Percentiles rank a stretch among this genome's conserved stretches.
These are phyloP conservation scores for Porogramme epimiltina DNA, from an alignment of 1,284 basidiomycete species.

Conservation along the genomic window DNA sequence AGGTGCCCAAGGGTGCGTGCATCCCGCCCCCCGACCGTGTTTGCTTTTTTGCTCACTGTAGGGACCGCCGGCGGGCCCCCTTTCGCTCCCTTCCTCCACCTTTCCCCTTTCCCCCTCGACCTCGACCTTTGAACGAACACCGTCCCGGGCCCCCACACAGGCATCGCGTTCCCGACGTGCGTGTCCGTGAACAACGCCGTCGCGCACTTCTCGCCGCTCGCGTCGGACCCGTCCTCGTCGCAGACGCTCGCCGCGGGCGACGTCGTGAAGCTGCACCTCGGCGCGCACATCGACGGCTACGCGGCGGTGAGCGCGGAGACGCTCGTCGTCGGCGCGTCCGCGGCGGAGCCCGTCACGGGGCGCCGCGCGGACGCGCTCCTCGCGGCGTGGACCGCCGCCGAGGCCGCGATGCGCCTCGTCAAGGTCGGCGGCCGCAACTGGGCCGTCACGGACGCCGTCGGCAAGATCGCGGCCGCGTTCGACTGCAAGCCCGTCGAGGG, in stretches of 20 bases:
- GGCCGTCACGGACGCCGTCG: slow-evolving; percentile 88
- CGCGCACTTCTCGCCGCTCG: slow-evolving; percentile 80
- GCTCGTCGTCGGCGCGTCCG: slow-evolving; percentile 79
- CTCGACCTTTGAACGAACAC: neutral
- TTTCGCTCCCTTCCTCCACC: neutral
- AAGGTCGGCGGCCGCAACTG: slow-evolving; percentile 95
- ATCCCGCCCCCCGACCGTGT: neutral
- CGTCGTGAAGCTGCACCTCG: slow-evolving; percentile 94
- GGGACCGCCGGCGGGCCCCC: neutral
- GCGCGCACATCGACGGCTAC: slow-evolving; percentile 96
- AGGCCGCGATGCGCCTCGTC: slow-evolving; percentile 85
- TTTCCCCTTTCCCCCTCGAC: neutral
- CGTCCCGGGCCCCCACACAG: slow-evolving; percentile 40
- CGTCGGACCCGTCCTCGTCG: slow-evolving; percentile 71
- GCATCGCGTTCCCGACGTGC: slow-evolving; percentile 92
- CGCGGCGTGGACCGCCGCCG: slow-evolving; percentile 92
- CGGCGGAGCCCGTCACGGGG: slow-evolving; percentile 78
- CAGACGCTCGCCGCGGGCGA: slow-evolving; percentile 83
- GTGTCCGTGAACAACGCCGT: slow-evolving; percentile 92
- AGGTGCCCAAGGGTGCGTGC: slow-evolving; percentile 80
- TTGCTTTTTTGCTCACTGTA: slow-evolving; percentile 3
- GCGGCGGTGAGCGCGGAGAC: slow-evolving; percentile 92
- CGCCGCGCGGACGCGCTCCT: slow-evolving; percentile 88
- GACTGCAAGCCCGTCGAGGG: slow-evolving; percentile 91
- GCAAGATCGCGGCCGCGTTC: slow-evolving; percentile 73